These are phyloP conservation scores for Madurella fahalii DNA, from an alignment of 2,329 filamentous ascomycete species.

Conservation along the genomic window DNA sequence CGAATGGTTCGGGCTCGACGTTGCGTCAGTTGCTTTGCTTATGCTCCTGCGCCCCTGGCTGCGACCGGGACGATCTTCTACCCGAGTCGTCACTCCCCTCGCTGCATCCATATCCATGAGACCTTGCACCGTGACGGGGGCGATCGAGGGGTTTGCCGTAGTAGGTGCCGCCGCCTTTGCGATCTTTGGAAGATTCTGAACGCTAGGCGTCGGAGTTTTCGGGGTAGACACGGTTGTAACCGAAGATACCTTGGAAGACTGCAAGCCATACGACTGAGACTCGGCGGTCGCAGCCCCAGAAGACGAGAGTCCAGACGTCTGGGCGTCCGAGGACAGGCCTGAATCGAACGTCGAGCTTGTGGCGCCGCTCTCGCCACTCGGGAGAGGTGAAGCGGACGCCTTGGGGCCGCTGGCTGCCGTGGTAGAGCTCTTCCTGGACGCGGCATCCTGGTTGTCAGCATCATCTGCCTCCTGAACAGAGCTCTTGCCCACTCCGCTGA, in stretches of 20 bases:
- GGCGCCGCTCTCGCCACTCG: constrained; percentile 28
- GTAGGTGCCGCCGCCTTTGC: constrained; percentile 40
- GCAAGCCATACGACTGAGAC: constrained; percentile 37
- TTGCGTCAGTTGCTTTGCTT: constrained; percentile 39
- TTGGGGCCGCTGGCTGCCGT: constrained; percentile 38
- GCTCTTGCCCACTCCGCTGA: constrained; percentile 59
- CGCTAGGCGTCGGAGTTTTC: constrained; percentile 39
- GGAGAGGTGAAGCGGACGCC: constrained; percentile 25
- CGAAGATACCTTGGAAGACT: constrained; percentile 47
- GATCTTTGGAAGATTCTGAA: constrained; percentile 41
- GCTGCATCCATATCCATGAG: constrained; percentile 46
- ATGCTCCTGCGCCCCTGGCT: constrained; percentile 39
- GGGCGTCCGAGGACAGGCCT: constrained; percentile 31
- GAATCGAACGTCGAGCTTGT: constrained; percentile 35
- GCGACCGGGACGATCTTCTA: constrained; percentile 42
- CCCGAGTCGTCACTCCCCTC: constrained; percentile 37
- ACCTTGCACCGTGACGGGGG: constrained; percentile 47
- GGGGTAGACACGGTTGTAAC: constrained; percentile 43
- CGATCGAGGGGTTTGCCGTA: constrained; percentile 43
- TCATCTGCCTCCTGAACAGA: constrained; percentile 35
- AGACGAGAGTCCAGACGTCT: constrained; percentile 37
- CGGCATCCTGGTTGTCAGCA: constrained; percentile 40
- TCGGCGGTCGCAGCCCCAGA: constrained; percentile 37
- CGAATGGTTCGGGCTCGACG: constrained; percentile 33
- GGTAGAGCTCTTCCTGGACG: constrained; percentile 41